A percentile compares a stretch with the other conserved stretches of the same genome.
Conservation (phyloP, 73 alveolate genomes). For the Uronychia setigera region DNA sequence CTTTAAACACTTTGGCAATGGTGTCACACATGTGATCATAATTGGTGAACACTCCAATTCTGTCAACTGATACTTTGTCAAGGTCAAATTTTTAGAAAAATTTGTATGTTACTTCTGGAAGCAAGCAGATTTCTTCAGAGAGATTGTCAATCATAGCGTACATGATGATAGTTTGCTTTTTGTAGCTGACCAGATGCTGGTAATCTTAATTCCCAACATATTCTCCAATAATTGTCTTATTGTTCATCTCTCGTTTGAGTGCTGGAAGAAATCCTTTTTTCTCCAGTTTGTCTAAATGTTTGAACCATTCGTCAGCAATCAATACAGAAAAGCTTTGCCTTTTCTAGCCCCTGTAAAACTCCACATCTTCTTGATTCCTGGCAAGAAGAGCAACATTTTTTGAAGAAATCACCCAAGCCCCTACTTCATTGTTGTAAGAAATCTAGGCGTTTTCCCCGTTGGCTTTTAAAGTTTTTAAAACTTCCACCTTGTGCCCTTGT, state of each 20-base stretch:
- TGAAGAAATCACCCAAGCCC: constrained; percentile 86
- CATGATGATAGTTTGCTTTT: constrained; percentile 70
- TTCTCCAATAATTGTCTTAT: constrained; percentile 89
- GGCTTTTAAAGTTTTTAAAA: constrained; percentile 75
- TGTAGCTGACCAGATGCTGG: constrained; percentile 87
- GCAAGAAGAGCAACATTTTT: constrained; percentile 88
- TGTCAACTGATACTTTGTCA: constrained; percentile 70
- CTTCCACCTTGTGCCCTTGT: constrained; percentile 58
- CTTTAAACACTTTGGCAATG: constrained; percentile 57
- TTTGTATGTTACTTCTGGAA: constrained; percentile 67
- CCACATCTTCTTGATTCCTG: constrained; percentile 71
- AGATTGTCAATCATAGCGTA: constrained; percentile 81
- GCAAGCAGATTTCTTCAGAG: constrained; percentile 63
- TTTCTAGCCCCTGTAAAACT: constrained; percentile 27
- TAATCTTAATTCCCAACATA: constrained; percentile 86
- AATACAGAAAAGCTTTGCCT: constrained; percentile 59
- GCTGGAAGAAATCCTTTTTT: constrained; percentile 24
- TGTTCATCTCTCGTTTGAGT: constrained; percentile 77
- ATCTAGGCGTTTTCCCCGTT: constrained; percentile 96
- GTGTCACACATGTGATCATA: constrained; percentile 70
- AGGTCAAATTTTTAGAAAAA: constrained; percentile 73
- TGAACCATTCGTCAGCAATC: constrained; percentile 91
- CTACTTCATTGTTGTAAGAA: constrained; percentile 69
- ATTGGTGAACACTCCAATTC: constrained; percentile 67
- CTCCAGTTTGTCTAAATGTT: constrained; percentile 50